phyloP scores from a whole-genome alignment of 139 green algal species.

The Dunaliella primolecta region DNA sequence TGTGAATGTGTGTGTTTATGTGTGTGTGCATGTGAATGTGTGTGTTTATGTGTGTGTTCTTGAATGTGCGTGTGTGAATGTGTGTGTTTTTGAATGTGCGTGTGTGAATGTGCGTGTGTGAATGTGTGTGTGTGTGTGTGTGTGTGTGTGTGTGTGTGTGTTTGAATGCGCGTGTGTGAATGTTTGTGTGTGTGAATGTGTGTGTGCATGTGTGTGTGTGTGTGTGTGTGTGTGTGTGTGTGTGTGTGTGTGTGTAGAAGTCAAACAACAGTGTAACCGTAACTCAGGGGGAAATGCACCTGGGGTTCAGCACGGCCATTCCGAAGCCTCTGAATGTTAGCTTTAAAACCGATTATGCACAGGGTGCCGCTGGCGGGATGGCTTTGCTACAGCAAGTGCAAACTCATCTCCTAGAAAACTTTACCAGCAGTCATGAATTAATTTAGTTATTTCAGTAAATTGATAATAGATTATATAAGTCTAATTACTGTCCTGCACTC shows the following conservation, averaged over 20 bases:
- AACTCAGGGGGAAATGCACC: not conserved
- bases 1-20: not conserved
- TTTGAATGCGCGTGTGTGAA: no score
- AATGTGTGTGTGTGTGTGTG: not conserved
- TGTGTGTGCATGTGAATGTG: not conserved
- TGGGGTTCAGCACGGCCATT: not conserved
- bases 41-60: not conserved
- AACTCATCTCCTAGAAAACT: no score
- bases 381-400: no score
- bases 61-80: not conserved
- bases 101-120: not conserved
- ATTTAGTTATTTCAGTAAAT: no score
- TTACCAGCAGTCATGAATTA: no score
- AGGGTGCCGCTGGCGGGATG: no score
- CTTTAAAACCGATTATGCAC: no score
- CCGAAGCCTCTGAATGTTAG: no score
- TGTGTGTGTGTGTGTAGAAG: not conserved
- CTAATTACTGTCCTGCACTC: no score
- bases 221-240: not conserved
- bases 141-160: not conserved
- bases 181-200: not conserved
- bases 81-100: not conserved
- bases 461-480: no score
- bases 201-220: not conserved
- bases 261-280: not conserved